Base-by-base conservation (phyloP, 2,329 filamentous ascomycete species). In the Talaromyces sp. region DNA sequence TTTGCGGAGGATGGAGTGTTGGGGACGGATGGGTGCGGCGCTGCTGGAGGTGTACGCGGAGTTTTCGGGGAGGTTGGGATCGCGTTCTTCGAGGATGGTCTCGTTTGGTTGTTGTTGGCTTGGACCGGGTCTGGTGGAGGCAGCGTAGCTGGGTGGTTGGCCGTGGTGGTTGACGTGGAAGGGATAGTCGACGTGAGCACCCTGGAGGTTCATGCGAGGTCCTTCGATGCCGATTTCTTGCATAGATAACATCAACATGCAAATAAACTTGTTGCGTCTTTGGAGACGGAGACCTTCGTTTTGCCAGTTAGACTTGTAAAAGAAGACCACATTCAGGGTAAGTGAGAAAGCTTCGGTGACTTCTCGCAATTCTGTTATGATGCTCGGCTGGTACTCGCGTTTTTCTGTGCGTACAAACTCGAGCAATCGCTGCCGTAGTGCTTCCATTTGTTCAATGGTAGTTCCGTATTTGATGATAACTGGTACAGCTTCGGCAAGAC, bases 221-320 rank as follows among this genome's bases (percentile, higher is more conserved):
- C 91, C 91, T 82, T 96, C 91, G 75, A 96, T 95, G 65, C 92
- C 92, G 61, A 94, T 84, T 64, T 92, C 88, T 67, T 91, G 86
- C 82, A 97, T 93, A 64, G 91, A 88, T 43, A 91, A 83, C 90
- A 97, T 96, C 73, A 98, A 82, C 68, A 95, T 92, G 69, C 91
- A 93, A 69, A 96, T 93, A 78, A 98, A 97, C 75, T 93, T 95
- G 83, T 97, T 97, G 72, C 95, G 91, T 19, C 94, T 88, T 71
- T 91, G 91, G 2, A 98, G 85, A 80, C 94, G 93, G 27, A 97
- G 84, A 53, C 96, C 83, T 75, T 98, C 94, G 75, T 97, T 97
- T 76, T 98, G 94, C 86, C 91, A 97, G 77, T 94, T 97, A 66
- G 90, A 92, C 78, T 97, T 97, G 85, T 97, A 96, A 83, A 97